Percentiles rank a stretch among this genome's conserved stretches.
Evolutionary conservation across 2,329 filamentous ascomycete species (phyloP).

Genomic region (Paecilomyces niveus): DNA sequence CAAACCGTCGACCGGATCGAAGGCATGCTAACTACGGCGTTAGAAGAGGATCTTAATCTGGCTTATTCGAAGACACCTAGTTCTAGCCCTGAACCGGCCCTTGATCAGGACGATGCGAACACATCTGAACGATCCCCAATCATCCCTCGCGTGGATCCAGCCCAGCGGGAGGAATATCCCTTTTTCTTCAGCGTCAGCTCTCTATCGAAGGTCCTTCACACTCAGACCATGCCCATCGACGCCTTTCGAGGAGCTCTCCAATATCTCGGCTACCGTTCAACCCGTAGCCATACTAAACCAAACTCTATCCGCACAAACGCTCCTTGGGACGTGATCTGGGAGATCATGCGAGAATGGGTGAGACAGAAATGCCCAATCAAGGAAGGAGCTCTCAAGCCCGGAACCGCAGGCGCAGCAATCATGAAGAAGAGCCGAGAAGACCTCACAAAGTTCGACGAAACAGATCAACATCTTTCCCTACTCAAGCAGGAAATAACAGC

Average conservation of each 20-base stretch:
- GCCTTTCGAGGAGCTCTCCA: constrained; percentile 73
- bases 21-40: constrained; percentile 83
- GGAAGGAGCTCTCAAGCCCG: constrained; percentile 59
- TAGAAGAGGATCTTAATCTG: constrained; percentile 59
- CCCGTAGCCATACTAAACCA: constrained; percentile 79
- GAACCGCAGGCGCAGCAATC: constrained; percentile 66
- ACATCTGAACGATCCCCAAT: constrained; percentile 11
- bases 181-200: constrained; percentile 79
- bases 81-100: constrained; percentile 5
- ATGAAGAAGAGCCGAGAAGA: constrained; percentile 42
- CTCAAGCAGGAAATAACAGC: constrained; percentile 31
- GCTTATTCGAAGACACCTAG: constrained; percentile 7
- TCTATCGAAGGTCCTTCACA: constrained; percentile 70
- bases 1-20: constrained; percentile 73
- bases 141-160: constrained; percentile 49
- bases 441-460: constrained; percentile 19
- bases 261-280: constrained; percentile 72
- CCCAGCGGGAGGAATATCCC: constrained; percentile 63
- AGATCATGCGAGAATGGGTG: constrained; percentile 87
- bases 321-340: constrained; percentile 84
- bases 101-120: constrained; percentile 4
- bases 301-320: constrained; percentile 93
- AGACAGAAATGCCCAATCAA: constrained; percentile 74
- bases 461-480: constrained; percentile 21
- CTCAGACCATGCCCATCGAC: constrained; percentile 70